These are phyloP conservation scores for Phlyctochytrium arcticum DNA, from an alignment of 192 early-diverging fungal species.

Conservation along the genomic window DNA sequence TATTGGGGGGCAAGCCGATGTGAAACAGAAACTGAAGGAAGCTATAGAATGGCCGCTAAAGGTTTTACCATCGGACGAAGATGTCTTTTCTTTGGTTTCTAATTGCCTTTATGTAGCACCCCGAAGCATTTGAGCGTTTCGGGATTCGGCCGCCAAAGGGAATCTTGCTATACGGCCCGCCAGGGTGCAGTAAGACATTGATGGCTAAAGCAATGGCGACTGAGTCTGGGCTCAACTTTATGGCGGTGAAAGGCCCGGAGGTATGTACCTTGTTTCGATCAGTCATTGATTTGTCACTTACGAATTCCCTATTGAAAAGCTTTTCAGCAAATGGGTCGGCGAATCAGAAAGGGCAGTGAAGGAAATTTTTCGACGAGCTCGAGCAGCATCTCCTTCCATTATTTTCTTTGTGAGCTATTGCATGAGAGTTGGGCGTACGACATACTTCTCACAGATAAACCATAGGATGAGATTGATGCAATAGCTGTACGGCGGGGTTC, in stretches of 20 bases:
- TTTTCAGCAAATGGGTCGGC: constrained; percentile 99
- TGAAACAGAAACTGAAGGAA: constrained; percentile 87
- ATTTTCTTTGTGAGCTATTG: constrained; percentile 87
- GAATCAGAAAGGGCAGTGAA: constrained; percentile 96
- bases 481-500: constrained; percentile 76
- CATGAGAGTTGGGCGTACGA: not conserved
- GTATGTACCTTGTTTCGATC: constrained; percentile 40
- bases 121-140: constrained; percentile 82
- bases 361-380: constrained; percentile 90
- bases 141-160: constrained; percentile 96
- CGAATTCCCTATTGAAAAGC: constrained; percentile 53
- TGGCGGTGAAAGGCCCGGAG: constrained; percentile 98
- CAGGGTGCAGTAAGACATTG: constrained; percentile 96
- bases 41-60: constrained; percentile 98
- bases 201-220: constrained; percentile 98
- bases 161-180: constrained; percentile 95
- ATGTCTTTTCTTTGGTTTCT: not conserved
- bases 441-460: not conserved
- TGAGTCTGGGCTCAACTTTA: constrained; percentile 93
- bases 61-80: constrained; percentile 34
- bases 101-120: constrained; percentile 75
- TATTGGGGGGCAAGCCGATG: constrained; percentile 90
- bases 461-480: constrained; percentile 96
- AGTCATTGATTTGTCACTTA: constrained; percentile 8
- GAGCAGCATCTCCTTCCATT: constrained; percentile 91